Percentiles rank a stretch among this genome's conserved stretches.
These are phyloP conservation scores for Avena eriantha DNA, from an alignment of 176 grass and related monocot genomes.

Conservation along the genomic window DNA sequence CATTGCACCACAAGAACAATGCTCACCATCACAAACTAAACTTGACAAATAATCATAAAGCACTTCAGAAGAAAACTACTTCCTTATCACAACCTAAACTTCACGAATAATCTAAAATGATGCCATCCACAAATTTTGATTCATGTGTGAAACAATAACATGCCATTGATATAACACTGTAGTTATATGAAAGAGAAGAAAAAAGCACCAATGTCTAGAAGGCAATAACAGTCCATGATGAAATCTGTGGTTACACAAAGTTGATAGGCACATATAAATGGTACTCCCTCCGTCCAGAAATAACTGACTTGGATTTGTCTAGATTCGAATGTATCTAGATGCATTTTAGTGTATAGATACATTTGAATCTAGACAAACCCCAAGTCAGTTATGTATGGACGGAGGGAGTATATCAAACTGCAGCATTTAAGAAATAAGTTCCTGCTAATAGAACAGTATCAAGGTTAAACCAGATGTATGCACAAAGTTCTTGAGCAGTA, in stretches of 20 bases:
- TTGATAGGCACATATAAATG: neutral
- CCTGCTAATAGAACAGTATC: conserved; percentile 21
- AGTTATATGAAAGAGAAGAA: conserved; percentile 3
- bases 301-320: no score
- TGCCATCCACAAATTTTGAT: neutral
- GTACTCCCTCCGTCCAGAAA: neutral
- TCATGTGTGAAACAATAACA: neutral
- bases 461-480: conserved; percentile 8
- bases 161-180: neutral
- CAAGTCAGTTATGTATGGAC: no score
- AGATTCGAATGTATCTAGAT: no score
- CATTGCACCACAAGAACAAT: conserved; percentile 20
- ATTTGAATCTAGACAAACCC: no score
- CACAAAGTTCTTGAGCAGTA: conserved; percentile 14
- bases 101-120: conserved; percentile 18
- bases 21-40: neutral
- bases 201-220: conserved; percentile 3
- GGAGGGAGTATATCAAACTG: neutral
- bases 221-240: neutral
- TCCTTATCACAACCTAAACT: neutral
- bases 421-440: conserved; percentile 1
- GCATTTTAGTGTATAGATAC: no score
- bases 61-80: conserved; percentile 5
- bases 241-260: neutral
- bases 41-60: conserved; percentile 9